A percentile compares a stretch with the other conserved stretches of the same genome.
These are phyloP conservation scores for Naganishia cerealis DNA, from an alignment of 1,284 basidiomycete species.

Conservation along the genomic window DNA sequence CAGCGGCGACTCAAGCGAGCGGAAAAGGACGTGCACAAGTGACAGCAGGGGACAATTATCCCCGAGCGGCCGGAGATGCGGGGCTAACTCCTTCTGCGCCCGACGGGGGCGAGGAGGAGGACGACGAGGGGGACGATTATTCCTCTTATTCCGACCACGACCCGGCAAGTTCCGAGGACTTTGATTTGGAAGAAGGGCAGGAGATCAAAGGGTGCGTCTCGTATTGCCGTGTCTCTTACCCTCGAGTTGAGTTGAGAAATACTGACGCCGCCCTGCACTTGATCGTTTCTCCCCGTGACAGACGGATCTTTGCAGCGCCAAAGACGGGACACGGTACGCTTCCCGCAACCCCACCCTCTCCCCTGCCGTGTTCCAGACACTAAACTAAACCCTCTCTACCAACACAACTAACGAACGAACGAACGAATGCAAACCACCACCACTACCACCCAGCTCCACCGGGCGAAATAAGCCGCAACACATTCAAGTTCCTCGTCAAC, in stretches of 20 bases:
- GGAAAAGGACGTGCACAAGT: conserved; percentile 1
- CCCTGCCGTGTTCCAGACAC: conserved; percentile 2
- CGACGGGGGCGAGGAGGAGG: conserved; percentile 21
- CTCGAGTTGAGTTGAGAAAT: neutral
- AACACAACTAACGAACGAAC: no score
- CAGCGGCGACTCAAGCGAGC: conserved; percentile 6
- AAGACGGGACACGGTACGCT: conserved; percentile 71
- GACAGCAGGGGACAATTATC: conserved; percentile 15
- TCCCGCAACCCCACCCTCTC: neutral
- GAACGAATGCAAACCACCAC: neutral
- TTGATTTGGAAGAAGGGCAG: conserved; percentile 66
- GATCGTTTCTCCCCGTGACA: conserved; percentile 61
- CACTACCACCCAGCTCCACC: conserved; percentile 63
- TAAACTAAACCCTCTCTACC: no score
- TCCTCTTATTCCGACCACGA: conserved; percentile 36
- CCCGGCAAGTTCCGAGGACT: conserved; percentile 59
- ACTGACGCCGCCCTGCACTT: neutral
- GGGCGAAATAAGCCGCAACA: conserved; percentile 81
- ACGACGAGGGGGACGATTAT: conserved; percentile 51
- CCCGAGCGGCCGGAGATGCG: neutral
- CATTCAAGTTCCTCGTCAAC: conserved; percentile 70
- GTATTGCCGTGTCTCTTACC: neutral
- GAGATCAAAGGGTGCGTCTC: conserved; percentile 39
- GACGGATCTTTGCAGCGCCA: conserved; percentile 63
- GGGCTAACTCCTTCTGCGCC: neutral